A percentile compares a stretch with the other conserved stretches of the same genome.
Conservation (phyloP, 148 eudicot species). For the Mesembryanthemum crystallinum region DNA sequence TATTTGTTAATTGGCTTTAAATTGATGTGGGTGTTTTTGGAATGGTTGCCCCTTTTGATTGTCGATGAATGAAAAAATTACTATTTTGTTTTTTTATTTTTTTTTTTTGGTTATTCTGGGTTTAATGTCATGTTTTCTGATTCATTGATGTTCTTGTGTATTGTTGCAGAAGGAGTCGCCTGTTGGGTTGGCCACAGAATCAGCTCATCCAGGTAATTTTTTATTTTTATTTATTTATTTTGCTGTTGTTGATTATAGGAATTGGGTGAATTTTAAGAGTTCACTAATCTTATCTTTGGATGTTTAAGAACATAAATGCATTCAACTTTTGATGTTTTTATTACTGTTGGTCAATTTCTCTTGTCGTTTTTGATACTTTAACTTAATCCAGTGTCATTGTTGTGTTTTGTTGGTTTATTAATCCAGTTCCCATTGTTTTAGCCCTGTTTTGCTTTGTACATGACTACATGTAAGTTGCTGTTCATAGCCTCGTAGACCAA, state of each 20-base stretch:
- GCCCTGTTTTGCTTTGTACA: neutral
- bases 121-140: neutral
- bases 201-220: constrained; percentile 89
- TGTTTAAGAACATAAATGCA: too few relatives aligned
- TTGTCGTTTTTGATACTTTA: neutral
- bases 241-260: neutral
- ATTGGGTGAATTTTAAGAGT: neutral
- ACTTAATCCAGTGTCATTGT: neutral
- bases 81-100: neutral
- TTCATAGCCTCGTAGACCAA: neutral
- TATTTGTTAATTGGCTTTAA: too few relatives aligned
- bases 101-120: neutral
- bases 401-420: neutral
- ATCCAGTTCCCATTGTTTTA: too few relatives aligned
- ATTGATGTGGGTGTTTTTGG: neutral
- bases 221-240: neutral
- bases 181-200: constrained; percentile 70
- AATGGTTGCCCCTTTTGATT: neutral
- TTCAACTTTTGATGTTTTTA: neutral
- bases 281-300: neutral
- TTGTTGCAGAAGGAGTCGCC: constrained; percentile 86
- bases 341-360: neutral
- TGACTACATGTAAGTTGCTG: neutral
- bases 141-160: neutral
- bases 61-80: neutral